Evolutionary conservation across 2,329 filamentous ascomycete genomes (phyloP), one percentile per base, ranked within the genome.

Genomic region (Nemania sp.): DNA sequence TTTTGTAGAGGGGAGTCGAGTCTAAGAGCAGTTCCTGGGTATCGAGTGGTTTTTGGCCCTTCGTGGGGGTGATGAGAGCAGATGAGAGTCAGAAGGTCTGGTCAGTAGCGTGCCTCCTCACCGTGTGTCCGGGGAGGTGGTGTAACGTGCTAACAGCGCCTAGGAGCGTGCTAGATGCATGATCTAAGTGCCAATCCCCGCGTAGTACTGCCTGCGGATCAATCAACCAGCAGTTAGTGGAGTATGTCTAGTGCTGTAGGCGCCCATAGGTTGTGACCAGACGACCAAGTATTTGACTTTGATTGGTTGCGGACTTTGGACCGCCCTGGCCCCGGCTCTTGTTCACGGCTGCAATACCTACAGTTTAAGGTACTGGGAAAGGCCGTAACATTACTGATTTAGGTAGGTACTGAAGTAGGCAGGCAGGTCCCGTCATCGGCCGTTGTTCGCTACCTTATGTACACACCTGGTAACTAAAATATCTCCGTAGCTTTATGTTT

Each of bases 141-240:
- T 37, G 34, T 37, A 37, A 37, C 34, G 12, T 37, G 34, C 17
- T 20, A 20, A 20, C 1, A 37, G 34, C 22, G 17, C 17, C 34
- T 22, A n/a, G n/a, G n/a, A n/a, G n/a, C n/a, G n/a, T n/a, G n/a
- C n/a, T n/a, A n/a, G n/a, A n/a, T n/a, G n/a, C n/a, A n/a, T n/a
- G n/a, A 28, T 28, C 6, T 19, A 37, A 19, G 34, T 37, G 22
- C 34, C 34, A 11, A 33, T 33, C 11, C 11, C 15, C 15, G 30
- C 9, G 4, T 33, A 11, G 11, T 20, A 37, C 22, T 36, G n/a
- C n/a, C 50, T 48, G 46, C 43, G 49, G 56, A 60, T 62, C 56
- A 48, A 44, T 41, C 23, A 31, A 56, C 58, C 54, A 64, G 62
- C 60, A 59, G 63, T 60, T 61, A 59, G 61, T 48, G 51, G 52